phyloP scores from a whole-genome alignment of 176 grass and related monocot genomes.

The Oropetium thomaeum region DNA sequence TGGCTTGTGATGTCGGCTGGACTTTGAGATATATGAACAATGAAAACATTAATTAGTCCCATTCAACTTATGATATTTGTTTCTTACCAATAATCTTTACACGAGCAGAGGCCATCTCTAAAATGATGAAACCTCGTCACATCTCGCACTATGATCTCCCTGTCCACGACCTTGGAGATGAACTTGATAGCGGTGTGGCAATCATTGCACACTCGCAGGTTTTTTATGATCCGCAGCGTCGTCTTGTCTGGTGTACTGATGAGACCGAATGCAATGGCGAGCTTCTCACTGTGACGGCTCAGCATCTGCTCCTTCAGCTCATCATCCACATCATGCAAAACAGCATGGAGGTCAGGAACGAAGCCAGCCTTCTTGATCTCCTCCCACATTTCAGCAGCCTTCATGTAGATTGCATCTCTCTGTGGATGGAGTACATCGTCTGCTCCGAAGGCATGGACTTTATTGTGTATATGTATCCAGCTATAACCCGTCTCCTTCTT shows the following conservation, averaged over 20 bases:
- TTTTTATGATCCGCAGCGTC: slow-evolving; percentile 68
- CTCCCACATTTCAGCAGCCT: slow-evolving; percentile 52
- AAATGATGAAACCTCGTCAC: slow-evolving; percentile 78
- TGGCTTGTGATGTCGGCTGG: neutral
- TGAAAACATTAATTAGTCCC: neutral
- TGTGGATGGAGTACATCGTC: slow-evolving; percentile 60
- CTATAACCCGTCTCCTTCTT: slow-evolving; percentile 89
- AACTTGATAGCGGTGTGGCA: slow-evolving; percentile 64
- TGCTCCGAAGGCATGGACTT: slow-evolving; percentile 63
- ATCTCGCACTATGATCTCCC: slow-evolving; percentile 74
- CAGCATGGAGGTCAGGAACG: slow-evolving; percentile 49
- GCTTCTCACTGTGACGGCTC: slow-evolving; percentile 77
- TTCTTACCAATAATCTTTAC: slow-evolving; percentile 80
- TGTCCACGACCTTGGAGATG: slow-evolving; percentile 57
- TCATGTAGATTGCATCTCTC: slow-evolving; percentile 49
- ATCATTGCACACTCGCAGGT: slow-evolving; percentile 71
- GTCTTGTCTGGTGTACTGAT: slow-evolving; percentile 59
- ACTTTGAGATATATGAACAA: neutral
- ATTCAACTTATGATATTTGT: neutral
- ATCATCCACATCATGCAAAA: slow-evolving; percentile 64
- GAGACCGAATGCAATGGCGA: slow-evolving; percentile 68
- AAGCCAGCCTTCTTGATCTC: slow-evolving; percentile 70
- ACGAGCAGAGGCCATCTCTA: slow-evolving; percentile 65
- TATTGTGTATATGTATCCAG: slow-evolving; percentile 54
- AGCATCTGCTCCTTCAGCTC: slow-evolving; percentile 78